Conservation (phyloP, 108 stramenopile species). For the Stephanodiscus minutulus region DNA sequence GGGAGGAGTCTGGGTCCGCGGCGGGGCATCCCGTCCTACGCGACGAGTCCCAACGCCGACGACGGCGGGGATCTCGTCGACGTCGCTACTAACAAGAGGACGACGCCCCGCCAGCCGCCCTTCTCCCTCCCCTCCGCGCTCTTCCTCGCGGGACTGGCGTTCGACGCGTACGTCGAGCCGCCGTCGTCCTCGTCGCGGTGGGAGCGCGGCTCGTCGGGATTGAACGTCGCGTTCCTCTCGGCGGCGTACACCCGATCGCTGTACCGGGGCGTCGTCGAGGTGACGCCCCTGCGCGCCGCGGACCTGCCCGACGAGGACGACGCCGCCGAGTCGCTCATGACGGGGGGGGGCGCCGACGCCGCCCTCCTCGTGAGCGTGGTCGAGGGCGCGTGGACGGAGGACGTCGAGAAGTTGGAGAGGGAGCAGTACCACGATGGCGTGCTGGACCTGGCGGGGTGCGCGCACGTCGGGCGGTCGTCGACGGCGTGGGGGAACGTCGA, state of each 20-base stretch:
- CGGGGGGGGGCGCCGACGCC: conserved; percentile 79
- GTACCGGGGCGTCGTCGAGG: conserved; percentile 74
- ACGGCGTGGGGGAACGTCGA: conserved; percentile 84
- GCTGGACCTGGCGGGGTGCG: conserved; percentile 70
- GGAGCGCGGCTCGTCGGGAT: conserved; percentile 75
- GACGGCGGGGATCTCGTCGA: background rate
- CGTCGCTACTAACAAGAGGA: background rate
- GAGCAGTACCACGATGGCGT: conserved; percentile 79
- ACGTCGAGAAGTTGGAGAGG: conserved; percentile 69
- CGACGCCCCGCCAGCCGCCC: conserved; percentile 32
- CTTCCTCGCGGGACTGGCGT: conserved; percentile 79
- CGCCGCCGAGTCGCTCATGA: conserved; percentile 57
- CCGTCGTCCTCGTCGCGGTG: conserved; percentile 72
- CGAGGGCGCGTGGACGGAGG: conserved; percentile 79
- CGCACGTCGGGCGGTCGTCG: conserved; percentile 69
- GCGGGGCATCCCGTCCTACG: background rate
- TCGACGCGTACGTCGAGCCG: conserved; percentile 83
- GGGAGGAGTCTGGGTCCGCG: background rate
- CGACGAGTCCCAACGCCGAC: background rate
- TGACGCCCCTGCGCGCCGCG: conserved; percentile 54
- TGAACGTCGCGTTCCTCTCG: conserved; percentile 77
- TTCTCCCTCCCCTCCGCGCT: conserved; percentile 62
- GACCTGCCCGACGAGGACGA: conserved; percentile 80
- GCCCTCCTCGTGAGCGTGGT: conserved; percentile 61
- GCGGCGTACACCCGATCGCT: conserved; percentile 64